Evolutionary conservation across 805 yeast genomes (phyloP).

Genomic region (Candida tammaniensis): DNA sequence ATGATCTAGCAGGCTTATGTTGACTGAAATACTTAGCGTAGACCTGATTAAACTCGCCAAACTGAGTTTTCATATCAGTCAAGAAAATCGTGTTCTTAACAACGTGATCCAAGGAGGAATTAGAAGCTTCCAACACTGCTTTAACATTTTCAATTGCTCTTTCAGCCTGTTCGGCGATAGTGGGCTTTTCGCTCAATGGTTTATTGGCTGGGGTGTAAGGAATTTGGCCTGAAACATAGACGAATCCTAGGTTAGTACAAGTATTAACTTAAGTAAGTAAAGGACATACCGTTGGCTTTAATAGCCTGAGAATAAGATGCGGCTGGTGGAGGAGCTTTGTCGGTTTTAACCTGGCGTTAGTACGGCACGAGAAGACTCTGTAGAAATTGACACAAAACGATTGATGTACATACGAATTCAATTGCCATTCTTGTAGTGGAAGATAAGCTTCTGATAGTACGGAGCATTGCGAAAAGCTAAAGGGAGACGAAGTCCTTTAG

Average conservation of each 20-base stretch:
- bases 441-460: conserved; percentile 11
- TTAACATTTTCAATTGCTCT: conserved; percentile 67
- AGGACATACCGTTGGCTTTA: conserved; percentile 63
- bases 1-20: conserved; percentile 95
- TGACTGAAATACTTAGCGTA: conserved; percentile 73
- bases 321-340: conserved; percentile 92
- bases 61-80: conserved; percentile 78
- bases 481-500: too few species aligned
- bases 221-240: conserved; percentile 93
- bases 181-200: conserved; percentile 64
- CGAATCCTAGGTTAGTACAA: conserved; percentile 54
- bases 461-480: too few species aligned
- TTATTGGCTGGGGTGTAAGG: conserved; percentile 83
- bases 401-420: conserved; percentile 14
- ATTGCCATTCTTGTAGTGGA: conserved; percentile 13
- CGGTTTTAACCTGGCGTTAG: conserved; percentile 52
- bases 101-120: conserved; percentile 77
- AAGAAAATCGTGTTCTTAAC: conserved; percentile 89
- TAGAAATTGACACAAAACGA: too few species aligned
- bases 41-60: conserved; percentile 80
- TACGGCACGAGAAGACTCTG: too few species aligned
- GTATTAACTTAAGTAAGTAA: too few species aligned
- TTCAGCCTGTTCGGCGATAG: conserved; percentile 74
- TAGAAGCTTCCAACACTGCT: conserved; percentile 77
- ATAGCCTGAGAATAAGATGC: conserved; percentile 96